phyloP scores from a whole-genome alignment of 2,329 filamentous ascomycete species.

The Nemania abortiva region DNA sequence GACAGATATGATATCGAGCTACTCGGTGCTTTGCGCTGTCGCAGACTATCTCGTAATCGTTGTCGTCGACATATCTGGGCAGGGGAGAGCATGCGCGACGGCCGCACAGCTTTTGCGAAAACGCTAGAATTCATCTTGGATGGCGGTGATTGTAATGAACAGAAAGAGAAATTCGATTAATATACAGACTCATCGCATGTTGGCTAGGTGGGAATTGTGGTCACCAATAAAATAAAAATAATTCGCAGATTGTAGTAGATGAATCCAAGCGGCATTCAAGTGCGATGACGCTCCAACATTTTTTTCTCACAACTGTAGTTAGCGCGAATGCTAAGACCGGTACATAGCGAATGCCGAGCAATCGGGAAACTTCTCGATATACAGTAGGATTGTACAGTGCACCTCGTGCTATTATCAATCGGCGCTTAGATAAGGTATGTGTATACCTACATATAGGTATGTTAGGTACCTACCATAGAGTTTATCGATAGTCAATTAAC shows the following conservation, averaged over 20 bases:
- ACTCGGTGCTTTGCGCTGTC: conserved; percentile 50
- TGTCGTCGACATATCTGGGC: conserved; percentile 56
- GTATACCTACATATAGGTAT: neutral
- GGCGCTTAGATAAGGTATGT: conserved; percentile 36
- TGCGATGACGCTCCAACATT: conserved; percentile 50
- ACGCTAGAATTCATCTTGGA: conserved; percentile 62
- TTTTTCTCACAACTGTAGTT: conserved; percentile 44
- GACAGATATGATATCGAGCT: conserved; percentile 45
- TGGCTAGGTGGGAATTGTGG: neutral
- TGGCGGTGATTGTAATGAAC: conserved; percentile 17
- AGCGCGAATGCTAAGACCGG: conserved; percentile 38
- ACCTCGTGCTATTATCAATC: conserved; percentile 3
- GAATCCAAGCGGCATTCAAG: conserved; percentile 14
- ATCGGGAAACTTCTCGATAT: conserved; percentile 47
- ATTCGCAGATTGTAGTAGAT: neutral
- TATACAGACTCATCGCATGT: conserved; percentile 14
- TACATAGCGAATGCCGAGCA: conserved; percentile 38
- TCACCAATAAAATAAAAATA: neutral
- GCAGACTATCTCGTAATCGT: conserved; percentile 57
- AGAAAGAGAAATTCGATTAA: neutral
- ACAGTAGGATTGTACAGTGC: neutral
- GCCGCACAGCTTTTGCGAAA: conserved; percentile 60
- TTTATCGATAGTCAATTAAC: conserved; percentile 3
- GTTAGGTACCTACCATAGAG: neutral
- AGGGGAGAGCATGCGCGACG: conserved; percentile 61